Conservation (phyloP, 2,329 filamentous ascomycete species). For the Erysiphe pulchra region DNA sequence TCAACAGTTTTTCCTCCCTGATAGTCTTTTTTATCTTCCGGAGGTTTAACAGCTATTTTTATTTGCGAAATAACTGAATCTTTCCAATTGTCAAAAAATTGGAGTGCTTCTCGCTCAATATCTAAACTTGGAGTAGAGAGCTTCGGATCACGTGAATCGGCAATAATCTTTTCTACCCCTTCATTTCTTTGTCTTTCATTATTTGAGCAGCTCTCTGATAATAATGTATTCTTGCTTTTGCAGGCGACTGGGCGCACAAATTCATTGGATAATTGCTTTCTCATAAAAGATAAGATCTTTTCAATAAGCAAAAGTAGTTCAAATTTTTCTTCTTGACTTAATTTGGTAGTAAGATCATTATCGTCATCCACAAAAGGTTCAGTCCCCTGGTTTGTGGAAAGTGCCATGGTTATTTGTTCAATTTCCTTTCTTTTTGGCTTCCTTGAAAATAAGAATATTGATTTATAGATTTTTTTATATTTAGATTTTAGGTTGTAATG, state of each 20-base stretch:
- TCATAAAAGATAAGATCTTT: conserved; percentile 28
- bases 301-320: conserved; percentile 26
- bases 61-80: conserved; percentile 41
- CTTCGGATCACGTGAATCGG: background rate
- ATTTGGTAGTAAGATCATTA: conserved; percentile 9
- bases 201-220: conserved; percentile 14
- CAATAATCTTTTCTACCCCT: conserved; percentile 22
- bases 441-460: no score
- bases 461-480: no score
- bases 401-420: background rate
- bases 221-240: conserved; percentile 5
- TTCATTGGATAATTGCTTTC: conserved; percentile 24
- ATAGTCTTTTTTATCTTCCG: conserved; percentile 17
- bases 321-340: conserved; percentile 11
- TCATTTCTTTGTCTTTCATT: conserved; percentile 24
- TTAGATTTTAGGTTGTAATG: no score
- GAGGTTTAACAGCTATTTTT: conserved; percentile 35
- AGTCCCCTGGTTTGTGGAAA: background rate
- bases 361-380: background rate
- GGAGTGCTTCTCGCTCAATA: conserved; percentile 41
- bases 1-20: conserved; percentile 10
- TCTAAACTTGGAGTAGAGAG: conserved; percentile 26
- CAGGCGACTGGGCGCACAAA: conserved; percentile 16
- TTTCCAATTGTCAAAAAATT: conserved; percentile 63
- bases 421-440: no score